Evolutionary conservation across 768 basidiomycete genomes (phyloP), one percentile per base, ranked within the genome.

Genomic region (Lentinula aciculospora): DNA sequence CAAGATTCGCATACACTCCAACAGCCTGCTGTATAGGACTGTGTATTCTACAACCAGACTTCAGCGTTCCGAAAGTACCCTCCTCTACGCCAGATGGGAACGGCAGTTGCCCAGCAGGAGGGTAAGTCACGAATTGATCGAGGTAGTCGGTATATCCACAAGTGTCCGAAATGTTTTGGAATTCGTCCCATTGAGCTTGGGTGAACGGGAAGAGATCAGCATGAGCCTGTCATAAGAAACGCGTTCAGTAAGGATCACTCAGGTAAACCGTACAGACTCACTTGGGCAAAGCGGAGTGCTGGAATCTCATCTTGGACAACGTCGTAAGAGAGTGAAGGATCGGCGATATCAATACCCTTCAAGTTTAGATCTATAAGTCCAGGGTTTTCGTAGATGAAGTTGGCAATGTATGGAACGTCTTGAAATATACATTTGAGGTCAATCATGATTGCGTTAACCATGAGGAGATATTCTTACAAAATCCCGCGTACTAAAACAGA

Each of bases 141-240:
- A 84, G 71, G 62, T 88, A 89, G 60, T 78, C 74, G 0, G 83
- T 73, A 64, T 85, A 89, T 19, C 81, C 80, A 68, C 87, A 89
- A 27, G 58, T 56, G 3, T 74, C 79, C 0, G 85, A 81, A 17
- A 73, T 76, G 9, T 74, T 66, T 60, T 88, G 79, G 15, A 89
- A 74, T 40, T 81, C 63, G 1, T 68, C 72, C 75, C 73, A 77
- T 67, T 83, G 83, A 31, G 79, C 71, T 59, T 71, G 76, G 61
- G 82, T 84, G 75, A 85, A 82, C 0, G 81, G 79, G 72, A 85
- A 82, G 12, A 84, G 71, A 60, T 83, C 81, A 59, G 74, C 67
- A 67, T 82, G 81, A 47, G 81, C 79, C 78, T 83, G 60, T 23
- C 4, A 27, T 29, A 7, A 25, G 27, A 23, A 58, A 40, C 45